Evolutionary conservation across 2,329 filamentous ascomycete species (phyloP).

Genomic region (Fulvia fulva): DNA sequence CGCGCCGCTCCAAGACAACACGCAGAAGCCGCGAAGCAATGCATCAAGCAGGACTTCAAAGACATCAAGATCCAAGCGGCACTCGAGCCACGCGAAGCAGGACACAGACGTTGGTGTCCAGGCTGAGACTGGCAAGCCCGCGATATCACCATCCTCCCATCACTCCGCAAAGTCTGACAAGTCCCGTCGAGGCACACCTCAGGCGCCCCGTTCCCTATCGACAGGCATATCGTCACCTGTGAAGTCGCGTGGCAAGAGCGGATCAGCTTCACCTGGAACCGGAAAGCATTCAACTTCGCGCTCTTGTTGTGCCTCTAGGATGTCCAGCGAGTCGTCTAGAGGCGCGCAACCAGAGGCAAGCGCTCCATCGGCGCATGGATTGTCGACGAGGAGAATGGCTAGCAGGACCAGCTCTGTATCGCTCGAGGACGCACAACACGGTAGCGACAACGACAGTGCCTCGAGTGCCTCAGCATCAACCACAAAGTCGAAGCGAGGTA

Average conservation of each 20-base stretch:
- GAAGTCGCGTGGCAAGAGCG: neutral
- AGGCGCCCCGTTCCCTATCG: neutral
- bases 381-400: no score
- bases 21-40: neutral
- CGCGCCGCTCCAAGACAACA: no score
- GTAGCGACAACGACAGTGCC: neutral
- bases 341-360: no score
- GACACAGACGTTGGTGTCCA: neutral
- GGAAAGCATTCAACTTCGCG: no score
- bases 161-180: neutral
- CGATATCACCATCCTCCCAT: neutral
- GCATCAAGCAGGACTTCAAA: neutral
- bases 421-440: neutral
- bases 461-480: neutral
- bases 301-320: no score
- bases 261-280: no score
- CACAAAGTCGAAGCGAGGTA: neutral
- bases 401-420: neutral
- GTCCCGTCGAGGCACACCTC: neutral
- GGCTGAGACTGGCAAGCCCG: neutral
- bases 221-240: neutral
- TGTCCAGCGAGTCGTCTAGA: no score
- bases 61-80: neutral
- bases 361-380: no score
- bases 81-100: neutral